These are phyloP conservation scores for Backusella westeae DNA, from an alignment of 192 early-diverging fungal species.

Conservation along the genomic window DNA sequence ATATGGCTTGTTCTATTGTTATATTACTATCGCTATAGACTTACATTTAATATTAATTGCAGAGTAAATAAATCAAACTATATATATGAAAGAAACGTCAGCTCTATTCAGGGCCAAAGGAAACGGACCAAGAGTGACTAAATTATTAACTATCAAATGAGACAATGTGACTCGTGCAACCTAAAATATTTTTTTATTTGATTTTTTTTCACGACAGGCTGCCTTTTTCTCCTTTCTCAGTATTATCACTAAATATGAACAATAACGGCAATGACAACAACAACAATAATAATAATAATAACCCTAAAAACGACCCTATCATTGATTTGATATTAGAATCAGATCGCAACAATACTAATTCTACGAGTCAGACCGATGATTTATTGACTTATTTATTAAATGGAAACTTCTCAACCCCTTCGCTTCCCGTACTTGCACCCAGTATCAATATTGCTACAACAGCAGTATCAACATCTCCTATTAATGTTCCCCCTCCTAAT, in stretches of 20 bases:
- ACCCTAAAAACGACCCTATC: not conserved
- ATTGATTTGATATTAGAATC: conserved; percentile 2
- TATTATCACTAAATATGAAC: not conserved
- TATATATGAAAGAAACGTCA: not conserved
- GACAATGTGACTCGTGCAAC: not conserved
- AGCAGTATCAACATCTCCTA: not conserved
- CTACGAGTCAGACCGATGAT: not conserved
- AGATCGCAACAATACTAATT: not conserved
- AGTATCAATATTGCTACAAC: not conserved
- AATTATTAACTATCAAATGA: not conserved
- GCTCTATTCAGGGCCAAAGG: not conserved
- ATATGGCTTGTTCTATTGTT: not conserved
- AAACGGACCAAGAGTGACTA: not conserved
- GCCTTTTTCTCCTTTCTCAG: not conserved
- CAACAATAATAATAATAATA: not conserved
- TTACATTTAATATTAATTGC: no score
- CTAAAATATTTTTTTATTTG: not conserved
- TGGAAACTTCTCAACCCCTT: not conserved
- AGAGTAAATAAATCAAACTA: no score
- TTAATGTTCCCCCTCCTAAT: not conserved
- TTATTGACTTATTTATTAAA: conserved; percentile 2
- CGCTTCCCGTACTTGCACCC: not conserved
- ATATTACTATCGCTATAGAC: not conserved
- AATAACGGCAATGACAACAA: not conserved
- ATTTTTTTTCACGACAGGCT: not conserved